Evolutionary conservation across 257 asterid genomes (phyloP).

Genomic region (Mentha longifolia): DNA sequence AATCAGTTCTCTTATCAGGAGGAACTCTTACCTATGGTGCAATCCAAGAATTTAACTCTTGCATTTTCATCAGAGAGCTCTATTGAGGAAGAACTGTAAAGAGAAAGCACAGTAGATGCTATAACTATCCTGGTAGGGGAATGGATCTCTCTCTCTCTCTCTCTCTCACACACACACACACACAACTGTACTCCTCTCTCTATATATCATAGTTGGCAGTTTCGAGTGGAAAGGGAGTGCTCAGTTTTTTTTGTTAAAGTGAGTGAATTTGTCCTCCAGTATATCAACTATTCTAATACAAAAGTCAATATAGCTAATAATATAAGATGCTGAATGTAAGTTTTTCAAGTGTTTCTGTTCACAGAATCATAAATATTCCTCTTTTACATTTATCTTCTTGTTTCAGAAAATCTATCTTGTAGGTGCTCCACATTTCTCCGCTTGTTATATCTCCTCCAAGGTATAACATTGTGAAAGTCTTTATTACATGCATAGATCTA

Average conservation of each 20-base stretch:
- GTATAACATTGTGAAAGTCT: conserved; percentile 41
- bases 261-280: conserved; percentile 7
- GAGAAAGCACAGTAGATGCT: conserved; percentile 98
- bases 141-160: conserved; percentile 12
- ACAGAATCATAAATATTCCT: conserved; percentile 1
- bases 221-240: conserved; percentile 2
- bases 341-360: conserved; percentile 5
- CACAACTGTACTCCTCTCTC: neutral
- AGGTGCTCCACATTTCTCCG: conserved; percentile 77
- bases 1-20: conserved; percentile 56
- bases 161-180: too few species aligned
- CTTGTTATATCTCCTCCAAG: conserved; percentile 90
- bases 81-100: conserved; percentile 91
- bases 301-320: neutral
- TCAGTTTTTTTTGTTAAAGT: conserved; percentile 4
- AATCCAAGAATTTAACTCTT: conserved; percentile 71
- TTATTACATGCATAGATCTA: neutral
- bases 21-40: conserved; percentile 85
- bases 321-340: neutral
- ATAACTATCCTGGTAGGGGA: conserved; percentile 83
- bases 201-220: neutral
- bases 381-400: conserved; percentile 22
- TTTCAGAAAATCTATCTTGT: conserved; percentile 98
- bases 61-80: conserved; percentile 97
- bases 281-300: neutral